Percentiles rank a stretch among this genome's conserved stretches.
phyloP scores from a whole-genome alignment of 2,329 filamentous ascomycete species.

The Aspergillus sp. region DNA sequence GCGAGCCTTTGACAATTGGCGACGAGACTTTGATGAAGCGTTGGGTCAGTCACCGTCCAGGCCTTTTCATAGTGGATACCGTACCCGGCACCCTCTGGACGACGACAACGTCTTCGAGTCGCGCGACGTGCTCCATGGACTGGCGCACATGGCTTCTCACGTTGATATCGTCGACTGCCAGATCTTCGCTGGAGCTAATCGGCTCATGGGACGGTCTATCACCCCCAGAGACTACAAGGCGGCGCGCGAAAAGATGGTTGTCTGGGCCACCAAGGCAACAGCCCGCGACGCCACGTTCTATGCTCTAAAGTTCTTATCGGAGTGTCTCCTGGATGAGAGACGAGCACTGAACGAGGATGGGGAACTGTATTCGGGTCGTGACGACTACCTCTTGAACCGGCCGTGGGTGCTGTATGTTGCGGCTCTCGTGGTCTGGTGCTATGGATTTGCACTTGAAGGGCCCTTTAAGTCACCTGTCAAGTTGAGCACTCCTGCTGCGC shows the following conservation, averaged over 20 bases:
- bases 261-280: conserved; percentile 87
- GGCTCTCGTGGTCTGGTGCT: conserved; percentile 89
- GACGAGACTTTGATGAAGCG: conserved; percentile 83
- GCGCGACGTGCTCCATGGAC: conserved; percentile 83
- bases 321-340: conserved; percentile 66
- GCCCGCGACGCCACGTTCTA: conserved; percentile 92
- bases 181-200: conserved; percentile 85
- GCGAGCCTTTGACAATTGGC: conserved; percentile 91
- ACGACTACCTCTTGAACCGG: conserved; percentile 86
- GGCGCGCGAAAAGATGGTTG: conserved; percentile 80
- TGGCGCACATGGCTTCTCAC: conserved; percentile 97
- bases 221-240: conserved; percentile 77
- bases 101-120: conserved; percentile 81
- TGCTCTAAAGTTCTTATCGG: conserved; percentile 81
- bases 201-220: conserved; percentile 82
- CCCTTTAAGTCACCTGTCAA: conserved; percentile 56
- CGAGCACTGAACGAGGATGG: conserved; percentile 25
- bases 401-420: conserved; percentile 97
- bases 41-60: conserved; percentile 56
- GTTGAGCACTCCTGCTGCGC: conserved; percentile 64
- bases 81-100: conserved; percentile 42
- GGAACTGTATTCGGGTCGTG: conserved; percentile 72
- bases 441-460: conserved; percentile 88
- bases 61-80: conserved; percentile 26
- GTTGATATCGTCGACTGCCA: conserved; percentile 97